Evolutionary conservation across 495 filamentous ascomycete genomes (phyloP).

Genomic region (Opeltia flavorubescens): DNA sequence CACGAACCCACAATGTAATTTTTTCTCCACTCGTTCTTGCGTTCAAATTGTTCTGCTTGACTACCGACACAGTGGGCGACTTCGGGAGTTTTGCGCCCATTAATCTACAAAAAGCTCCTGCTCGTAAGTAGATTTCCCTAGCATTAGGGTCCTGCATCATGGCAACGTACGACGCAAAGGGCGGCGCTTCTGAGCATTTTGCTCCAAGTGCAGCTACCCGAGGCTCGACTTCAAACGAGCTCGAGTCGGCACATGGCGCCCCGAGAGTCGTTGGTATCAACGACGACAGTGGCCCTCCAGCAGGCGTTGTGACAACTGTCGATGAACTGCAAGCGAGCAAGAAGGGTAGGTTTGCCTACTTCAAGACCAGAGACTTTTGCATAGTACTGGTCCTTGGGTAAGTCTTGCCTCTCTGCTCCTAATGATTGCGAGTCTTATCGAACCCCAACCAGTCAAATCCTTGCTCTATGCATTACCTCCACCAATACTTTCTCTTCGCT

Average conservation of each 20-base stretch:
- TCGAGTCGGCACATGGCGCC: constrained; percentile 12
- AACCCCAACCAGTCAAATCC: constrained; percentile 47
- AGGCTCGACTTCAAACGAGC: not conserved
- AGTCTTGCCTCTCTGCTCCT: constrained; percentile 9
- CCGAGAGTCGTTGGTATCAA: constrained; percentile 12
- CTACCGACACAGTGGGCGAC: constrained; percentile 32
- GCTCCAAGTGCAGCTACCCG: not conserved
- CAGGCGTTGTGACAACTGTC: constrained; percentile 11
- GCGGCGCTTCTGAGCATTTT: not conserved
- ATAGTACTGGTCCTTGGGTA: constrained; percentile 64
- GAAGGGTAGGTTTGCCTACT: constrained; percentile 60
- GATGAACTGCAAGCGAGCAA: constrained; percentile 28
- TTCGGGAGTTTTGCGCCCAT: constrained; percentile 48
- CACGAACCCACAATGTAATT: not conserved
- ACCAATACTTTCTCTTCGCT: constrained; percentile 81
- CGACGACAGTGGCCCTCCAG: constrained; percentile 5
- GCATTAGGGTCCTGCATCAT: constrained; percentile 1
- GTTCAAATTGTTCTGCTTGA: no score
- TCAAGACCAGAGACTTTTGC: constrained; percentile 79
- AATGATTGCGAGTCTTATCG: not conserved
- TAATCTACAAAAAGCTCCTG: constrained; percentile 30
- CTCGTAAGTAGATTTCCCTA: not conserved
- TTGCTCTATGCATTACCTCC: constrained; percentile 74
- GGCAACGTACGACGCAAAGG: constrained; percentile 5
- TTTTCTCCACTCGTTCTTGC: not conserved